A percentile compares a stretch with the other conserved stretches of the same genome.
These are phyloP conservation scores for Dryas alaskensis DNA, from an alignment of 306 rosid genomes.

Conservation along the genomic window DNA sequence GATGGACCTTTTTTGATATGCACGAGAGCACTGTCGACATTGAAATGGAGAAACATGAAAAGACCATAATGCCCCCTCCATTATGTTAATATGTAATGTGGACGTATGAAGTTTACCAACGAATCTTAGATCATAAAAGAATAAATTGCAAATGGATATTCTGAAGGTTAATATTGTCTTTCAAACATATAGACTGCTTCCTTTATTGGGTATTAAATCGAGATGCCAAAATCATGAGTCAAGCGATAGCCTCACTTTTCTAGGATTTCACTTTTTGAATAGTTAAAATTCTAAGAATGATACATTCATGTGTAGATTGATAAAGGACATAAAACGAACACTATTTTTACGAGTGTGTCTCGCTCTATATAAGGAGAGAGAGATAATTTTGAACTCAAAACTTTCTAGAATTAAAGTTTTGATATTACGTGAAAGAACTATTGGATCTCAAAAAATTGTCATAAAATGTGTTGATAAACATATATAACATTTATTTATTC, in stretches of 20 bases:
- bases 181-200: neutral
- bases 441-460: too few relatives aligned
- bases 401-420: too few relatives aligned
- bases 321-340: too few relatives aligned
- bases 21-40: neutral
- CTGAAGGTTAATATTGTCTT: conserved; percentile 9
- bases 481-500: too few relatives aligned
- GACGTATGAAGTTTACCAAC: neutral
- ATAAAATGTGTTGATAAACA: too few relatives aligned
- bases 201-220: neutral
- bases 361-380: too few relatives aligned
- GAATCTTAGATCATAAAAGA: neutral
- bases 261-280: neutral
- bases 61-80: neutral
- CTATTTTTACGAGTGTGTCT: too few relatives aligned
- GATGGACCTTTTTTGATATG: neutral
- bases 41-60: neutral
- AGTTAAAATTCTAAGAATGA: neutral
- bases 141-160: neutral
- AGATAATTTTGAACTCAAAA: too few relatives aligned
- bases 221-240: conserved; percentile 13
- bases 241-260: neutral
- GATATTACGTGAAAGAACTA: too few relatives aligned
- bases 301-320: too few relatives aligned
- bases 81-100: neutral